A percentile compares a stretch with the other conserved stretches of the same genome.
These are phyloP conservation scores for Scedosporium apiospermum DNA, from an alignment of 2,329 filamentous ascomycete genomes.

Conservation along the genomic window DNA sequence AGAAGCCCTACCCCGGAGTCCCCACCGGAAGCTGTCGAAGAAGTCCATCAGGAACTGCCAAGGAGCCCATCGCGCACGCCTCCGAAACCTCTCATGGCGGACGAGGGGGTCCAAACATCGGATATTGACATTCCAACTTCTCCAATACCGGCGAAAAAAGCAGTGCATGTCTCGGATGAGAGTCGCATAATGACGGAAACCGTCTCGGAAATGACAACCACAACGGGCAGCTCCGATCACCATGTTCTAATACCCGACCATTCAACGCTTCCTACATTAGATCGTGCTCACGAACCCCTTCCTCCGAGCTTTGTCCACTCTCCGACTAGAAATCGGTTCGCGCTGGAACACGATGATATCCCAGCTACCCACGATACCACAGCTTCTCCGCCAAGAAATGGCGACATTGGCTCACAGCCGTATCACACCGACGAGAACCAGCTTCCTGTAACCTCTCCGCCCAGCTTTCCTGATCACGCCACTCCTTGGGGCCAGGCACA, in stretches of 20 bases:
- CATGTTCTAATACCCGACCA: neutral
- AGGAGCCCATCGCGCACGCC: neutral
- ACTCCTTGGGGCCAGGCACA: neutral
- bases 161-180: slow-evolving; percentile 19
- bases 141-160: slow-evolving; percentile 16
- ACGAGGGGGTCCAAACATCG: slow-evolving; percentile 25
- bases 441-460: neutral
- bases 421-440: neutral
- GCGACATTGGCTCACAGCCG: neutral
- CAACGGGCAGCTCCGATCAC: neutral
- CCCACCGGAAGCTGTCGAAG: slow-evolving; percentile 16
- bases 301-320: neutral
- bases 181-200: slow-evolving; percentile 9
- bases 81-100: slow-evolving; percentile 19
- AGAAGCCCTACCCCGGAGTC: slow-evolving; percentile 46
- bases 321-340: neutral
- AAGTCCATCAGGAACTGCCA: slow-evolving; percentile 2
- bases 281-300: neutral
- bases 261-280: neutral
- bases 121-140: slow-evolving; percentile 12
- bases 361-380: neutral
- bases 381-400: neutral
- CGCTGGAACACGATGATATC: neutral
- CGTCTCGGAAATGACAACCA: neutral
- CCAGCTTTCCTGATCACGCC: neutral